A percentile compares a stretch with the other conserved stretches of the same genome.
Conservation (phyloP, 1,284 basidiomycete genomes). For the Pulveroboletus sp. region DNA sequence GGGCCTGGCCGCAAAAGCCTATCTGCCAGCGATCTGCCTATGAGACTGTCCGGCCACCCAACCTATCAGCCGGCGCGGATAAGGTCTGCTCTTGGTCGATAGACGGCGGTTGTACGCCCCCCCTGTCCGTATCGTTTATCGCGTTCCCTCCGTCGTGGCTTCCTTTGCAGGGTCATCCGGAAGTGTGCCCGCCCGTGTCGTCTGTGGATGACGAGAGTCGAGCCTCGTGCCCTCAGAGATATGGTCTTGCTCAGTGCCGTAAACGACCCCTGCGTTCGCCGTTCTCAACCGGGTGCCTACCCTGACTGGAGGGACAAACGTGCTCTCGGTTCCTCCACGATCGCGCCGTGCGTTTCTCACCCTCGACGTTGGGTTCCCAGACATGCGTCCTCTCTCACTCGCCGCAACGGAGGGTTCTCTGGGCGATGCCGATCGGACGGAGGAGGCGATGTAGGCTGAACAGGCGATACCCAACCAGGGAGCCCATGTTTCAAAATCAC, state of each 20-base stretch:
- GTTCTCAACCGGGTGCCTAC: background rate
- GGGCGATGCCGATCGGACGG: background rate
- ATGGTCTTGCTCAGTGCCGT: background rate
- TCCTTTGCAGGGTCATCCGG: conserved; percentile 4
- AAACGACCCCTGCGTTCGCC: too few species aligned
- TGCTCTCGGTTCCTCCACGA: background rate
- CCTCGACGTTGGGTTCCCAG: conserved; percentile 2
- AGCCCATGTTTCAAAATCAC: background rate
- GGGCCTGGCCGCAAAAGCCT: background rate
- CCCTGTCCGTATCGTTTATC: background rate
- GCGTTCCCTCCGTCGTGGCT: conserved; percentile 7
- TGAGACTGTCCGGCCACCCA: too few species aligned
- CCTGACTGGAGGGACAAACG: conserved; percentile 11
- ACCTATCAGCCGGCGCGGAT: too few species aligned
- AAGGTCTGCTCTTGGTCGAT: too few species aligned
- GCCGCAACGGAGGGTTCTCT: background rate
- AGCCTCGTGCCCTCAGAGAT: conserved; percentile 4
- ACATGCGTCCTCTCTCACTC: conserved; percentile 1
- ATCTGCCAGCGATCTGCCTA: background rate
- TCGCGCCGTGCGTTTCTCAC: conserved; percentile 1
- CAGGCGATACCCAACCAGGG: background rate
- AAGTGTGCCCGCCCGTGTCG: background rate
- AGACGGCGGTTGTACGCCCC: background rate
- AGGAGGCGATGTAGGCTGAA: background rate
- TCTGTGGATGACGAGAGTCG: conserved; percentile 1